Percentiles rank a stretch among this genome's conserved stretches.
These are phyloP conservation scores for Lanmaoa pseudosensibilis DNA, from an alignment of 768 basidiomycete species.

Conservation along the genomic window DNA sequence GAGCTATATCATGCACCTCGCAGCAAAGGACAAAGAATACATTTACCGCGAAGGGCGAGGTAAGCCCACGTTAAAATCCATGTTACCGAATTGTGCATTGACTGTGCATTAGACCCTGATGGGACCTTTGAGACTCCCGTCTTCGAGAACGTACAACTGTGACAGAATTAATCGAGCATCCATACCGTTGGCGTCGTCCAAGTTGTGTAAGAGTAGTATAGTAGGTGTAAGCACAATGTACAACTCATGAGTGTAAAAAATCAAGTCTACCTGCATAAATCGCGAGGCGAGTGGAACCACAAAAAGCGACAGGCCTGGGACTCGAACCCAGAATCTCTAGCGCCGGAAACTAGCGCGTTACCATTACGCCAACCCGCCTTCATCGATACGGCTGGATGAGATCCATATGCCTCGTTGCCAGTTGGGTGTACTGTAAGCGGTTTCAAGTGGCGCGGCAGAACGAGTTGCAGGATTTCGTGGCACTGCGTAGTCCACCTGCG, in stretches of 20 bases:
- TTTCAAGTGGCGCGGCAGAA: no score
- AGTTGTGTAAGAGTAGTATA: conserved; percentile 7
- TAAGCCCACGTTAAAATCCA: conserved; percentile 17
- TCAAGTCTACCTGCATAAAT: neutral
- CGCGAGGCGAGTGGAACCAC: neutral
- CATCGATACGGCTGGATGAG: no score
- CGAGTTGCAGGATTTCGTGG: neutral
- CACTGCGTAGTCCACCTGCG: no score
- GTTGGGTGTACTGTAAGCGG: no score
- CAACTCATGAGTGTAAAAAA: no score
- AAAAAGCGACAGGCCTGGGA: conserved; percentile 57
- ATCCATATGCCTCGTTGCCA: no score
- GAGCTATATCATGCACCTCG: conserved; percentile 58
- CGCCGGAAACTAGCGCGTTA: conserved; percentile 66
- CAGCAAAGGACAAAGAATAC: conserved; percentile 60
- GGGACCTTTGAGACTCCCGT: conserved; percentile 47
- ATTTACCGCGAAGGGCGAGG: conserved; percentile 61
- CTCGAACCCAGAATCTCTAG: conserved; percentile 65
- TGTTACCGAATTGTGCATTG: neutral
- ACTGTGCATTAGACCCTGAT: conserved; percentile 29
- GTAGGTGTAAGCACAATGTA: neutral
- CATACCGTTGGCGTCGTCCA: neutral
- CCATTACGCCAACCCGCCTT: conserved; percentile 63
- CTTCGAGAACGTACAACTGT: conserved; percentile 28
- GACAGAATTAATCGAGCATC: neutral